These are phyloP conservation scores for Persicaria maculosa DNA, from an alignment of 148 eudicot species.

Conservation along the genomic window DNA sequence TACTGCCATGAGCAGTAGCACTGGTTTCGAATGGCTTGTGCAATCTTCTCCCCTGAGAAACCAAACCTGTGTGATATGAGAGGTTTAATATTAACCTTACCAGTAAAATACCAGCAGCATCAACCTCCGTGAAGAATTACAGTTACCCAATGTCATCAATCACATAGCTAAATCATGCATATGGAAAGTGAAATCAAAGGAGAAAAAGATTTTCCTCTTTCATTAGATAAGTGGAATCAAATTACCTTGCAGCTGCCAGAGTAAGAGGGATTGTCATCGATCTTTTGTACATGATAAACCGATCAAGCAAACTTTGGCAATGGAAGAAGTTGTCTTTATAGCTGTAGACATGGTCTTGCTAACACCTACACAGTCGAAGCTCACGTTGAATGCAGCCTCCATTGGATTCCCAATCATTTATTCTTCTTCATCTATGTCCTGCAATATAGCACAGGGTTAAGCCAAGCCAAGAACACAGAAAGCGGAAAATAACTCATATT, in stretches of 20 bases:
- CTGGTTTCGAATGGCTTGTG: conserved; percentile 80
- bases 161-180: no score
- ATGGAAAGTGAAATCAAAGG: no score
- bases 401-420: background rate
- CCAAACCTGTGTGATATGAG: conserved; percentile 81
- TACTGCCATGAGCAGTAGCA: conserved; percentile 53
- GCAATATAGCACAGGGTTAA: background rate
- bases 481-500: no score
- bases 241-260: conserved; percentile 83
- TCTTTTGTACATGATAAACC: conserved; percentile 74
- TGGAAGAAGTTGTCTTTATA: conserved; percentile 60
- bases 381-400: conserved; percentile 19
- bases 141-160: no score
- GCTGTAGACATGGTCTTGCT: conserved; percentile 88
- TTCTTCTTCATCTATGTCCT: background rate
- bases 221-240: background rate
- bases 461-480: background rate
- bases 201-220: no score
- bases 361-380: conserved; percentile 81
- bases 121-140: background rate
- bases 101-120: conserved; percentile 26
- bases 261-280: conserved; percentile 72
- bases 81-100: conserved; percentile 87
- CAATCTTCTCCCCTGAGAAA: conserved; percentile 79
- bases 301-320: conserved; percentile 86